Evolutionary conservation across 2,329 filamentous ascomycete species (phyloP).

Genomic region (Oidium heveae): DNA sequence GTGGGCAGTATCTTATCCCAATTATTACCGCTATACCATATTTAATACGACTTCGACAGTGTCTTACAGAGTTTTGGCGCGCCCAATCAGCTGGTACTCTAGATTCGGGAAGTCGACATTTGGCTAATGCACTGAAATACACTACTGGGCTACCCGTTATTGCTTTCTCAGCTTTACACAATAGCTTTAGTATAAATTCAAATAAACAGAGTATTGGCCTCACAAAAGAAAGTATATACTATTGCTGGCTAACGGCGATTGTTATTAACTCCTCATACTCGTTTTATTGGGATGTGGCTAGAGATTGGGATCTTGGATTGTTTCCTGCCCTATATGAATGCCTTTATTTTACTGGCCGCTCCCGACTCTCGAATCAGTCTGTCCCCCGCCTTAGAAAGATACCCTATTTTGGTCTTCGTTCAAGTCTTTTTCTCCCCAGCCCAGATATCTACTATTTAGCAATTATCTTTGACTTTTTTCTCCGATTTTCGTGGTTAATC

Average conservation of each 20-base stretch:
- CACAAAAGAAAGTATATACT: slow-evolving; percentile 20
- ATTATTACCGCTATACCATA: slow-evolving; percentile 65
- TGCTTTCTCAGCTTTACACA: slow-evolving; percentile 41
- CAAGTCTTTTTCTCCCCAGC: slow-evolving; percentile 45
- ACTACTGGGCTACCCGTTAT: slow-evolving; percentile 85
- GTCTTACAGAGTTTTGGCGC: slow-evolving; percentile 63
- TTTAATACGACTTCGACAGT: slow-evolving; percentile 72
- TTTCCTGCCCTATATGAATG: slow-evolving; percentile 30
- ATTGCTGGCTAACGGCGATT: slow-evolving; percentile 44
- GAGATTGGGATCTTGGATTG: slow-evolving; percentile 87
- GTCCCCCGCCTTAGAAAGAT: slow-evolving; percentile 33
- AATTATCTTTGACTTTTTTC: slow-evolving; percentile 49
- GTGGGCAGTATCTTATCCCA: slow-evolving; percentile 55
- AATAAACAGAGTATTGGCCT: slow-evolving; percentile 25
- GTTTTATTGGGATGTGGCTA: slow-evolving; percentile 96
- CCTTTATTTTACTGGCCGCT: slow-evolving; percentile 11
- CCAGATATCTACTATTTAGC: slow-evolving; percentile 60
- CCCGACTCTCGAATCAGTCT: slow-evolving; percentile 7
- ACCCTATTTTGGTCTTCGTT: slow-evolving; percentile 33
- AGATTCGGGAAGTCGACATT: slow-evolving; percentile 63
- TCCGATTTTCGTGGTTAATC: slow-evolving; percentile 77
- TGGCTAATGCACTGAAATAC: slow-evolving; percentile 90
- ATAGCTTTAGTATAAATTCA: slow-evolving; percentile 14
- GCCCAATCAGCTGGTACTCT: slow-evolving; percentile 30
- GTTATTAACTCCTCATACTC: slow-evolving; percentile 72